Evolutionary conservation across 2,329 filamentous ascomycete genomes (phyloP).

Genomic region (Curvularia hawaiiensis): DNA sequence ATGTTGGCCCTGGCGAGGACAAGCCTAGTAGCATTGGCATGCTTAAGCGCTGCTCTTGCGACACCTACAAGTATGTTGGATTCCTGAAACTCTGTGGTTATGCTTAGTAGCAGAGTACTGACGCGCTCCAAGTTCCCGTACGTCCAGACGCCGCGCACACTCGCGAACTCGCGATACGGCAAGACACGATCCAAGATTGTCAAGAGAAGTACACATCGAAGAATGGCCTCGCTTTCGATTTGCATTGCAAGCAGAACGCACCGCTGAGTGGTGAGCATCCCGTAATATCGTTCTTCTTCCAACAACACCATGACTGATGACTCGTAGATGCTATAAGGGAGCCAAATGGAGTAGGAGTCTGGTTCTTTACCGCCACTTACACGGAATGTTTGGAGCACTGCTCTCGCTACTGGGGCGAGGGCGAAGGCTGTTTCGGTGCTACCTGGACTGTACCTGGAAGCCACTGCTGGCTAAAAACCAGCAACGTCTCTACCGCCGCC

Average conservation of each 20-base stretch:
- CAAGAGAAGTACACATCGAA: constrained; percentile 28
- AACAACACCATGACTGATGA: constrained; percentile 7
- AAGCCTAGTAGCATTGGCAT: constrained; percentile 28
- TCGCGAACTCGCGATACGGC: constrained; percentile 23
- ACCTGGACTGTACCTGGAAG: constrained; percentile 27
- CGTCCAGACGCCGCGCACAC: constrained; percentile 19
- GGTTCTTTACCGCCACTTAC: constrained; percentile 25
- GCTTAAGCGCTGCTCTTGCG: constrained; percentile 29
- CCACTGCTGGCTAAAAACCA: constrained; percentile 39
- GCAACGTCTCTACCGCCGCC: constrained; percentile 20
- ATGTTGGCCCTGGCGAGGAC: constrained; percentile 12
- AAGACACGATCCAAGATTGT: constrained; percentile 21
- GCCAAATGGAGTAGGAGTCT: neutral
- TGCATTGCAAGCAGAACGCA: constrained; percentile 38
- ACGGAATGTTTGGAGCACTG: constrained; percentile 41
- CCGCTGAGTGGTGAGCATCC: constrained; percentile 30
- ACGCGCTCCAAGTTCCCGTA: constrained; percentile 23
- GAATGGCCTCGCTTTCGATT: constrained; percentile 41
- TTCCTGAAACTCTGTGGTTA: neutral
- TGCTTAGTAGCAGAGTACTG: constrained; percentile 7
- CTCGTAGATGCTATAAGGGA: constrained; percentile 23
- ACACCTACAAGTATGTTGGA: constrained; percentile 29
- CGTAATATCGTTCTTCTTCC: no score
- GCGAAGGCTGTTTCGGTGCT: constrained; percentile 40
- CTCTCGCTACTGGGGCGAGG: constrained; percentile 37